A percentile compares a stretch with the other conserved stretches of the same genome.
phyloP scores from a whole-genome alignment of 2,329 filamentous ascomycete genomes.

The Botrytis sinoallii region DNA sequence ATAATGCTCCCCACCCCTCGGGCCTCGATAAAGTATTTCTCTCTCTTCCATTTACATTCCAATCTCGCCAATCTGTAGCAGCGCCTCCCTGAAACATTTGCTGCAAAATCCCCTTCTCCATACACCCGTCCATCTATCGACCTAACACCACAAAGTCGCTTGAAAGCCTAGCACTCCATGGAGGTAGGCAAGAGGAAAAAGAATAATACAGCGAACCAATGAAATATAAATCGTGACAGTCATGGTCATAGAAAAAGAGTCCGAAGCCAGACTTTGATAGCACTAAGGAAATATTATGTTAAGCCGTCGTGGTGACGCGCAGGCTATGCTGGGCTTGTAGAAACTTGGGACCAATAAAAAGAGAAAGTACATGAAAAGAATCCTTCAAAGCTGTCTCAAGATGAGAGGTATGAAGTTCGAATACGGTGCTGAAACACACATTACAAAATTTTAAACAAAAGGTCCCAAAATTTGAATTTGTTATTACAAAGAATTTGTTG shows the following conservation, averaged over 20 bases:
- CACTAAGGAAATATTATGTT: constrained; percentile 11
- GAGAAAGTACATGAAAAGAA: constrained; percentile 19
- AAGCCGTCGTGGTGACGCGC: constrained; percentile 9
- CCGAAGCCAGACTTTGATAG: background rate
- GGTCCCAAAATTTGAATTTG: constrained; percentile 18
- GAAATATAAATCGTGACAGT: constrained; percentile 15
- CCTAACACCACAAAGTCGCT: constrained; percentile 4
- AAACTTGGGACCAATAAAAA: constrained; percentile 2
- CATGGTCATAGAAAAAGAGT: constrained; percentile 14
- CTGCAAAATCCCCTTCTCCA: background rate
- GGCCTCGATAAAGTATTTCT: background rate
- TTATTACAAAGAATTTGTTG: constrained; percentile 19
- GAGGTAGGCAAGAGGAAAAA: background rate
- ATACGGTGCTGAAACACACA: constrained; percentile 15
- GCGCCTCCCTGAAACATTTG: background rate
- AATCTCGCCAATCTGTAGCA: background rate
- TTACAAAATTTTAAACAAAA: constrained; percentile 22
- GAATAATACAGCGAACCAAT: constrained; percentile 11
- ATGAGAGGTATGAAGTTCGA: constrained; percentile 19
- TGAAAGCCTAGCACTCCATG: background rate
- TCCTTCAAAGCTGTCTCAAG: constrained; percentile 14
- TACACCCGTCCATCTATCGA: background rate
- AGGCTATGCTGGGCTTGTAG: background rate
- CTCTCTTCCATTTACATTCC: background rate
- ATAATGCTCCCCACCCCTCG: background rate